Conservation (phyloP, 306 rosid species). For the Dalbergia oliveri region DNA sequence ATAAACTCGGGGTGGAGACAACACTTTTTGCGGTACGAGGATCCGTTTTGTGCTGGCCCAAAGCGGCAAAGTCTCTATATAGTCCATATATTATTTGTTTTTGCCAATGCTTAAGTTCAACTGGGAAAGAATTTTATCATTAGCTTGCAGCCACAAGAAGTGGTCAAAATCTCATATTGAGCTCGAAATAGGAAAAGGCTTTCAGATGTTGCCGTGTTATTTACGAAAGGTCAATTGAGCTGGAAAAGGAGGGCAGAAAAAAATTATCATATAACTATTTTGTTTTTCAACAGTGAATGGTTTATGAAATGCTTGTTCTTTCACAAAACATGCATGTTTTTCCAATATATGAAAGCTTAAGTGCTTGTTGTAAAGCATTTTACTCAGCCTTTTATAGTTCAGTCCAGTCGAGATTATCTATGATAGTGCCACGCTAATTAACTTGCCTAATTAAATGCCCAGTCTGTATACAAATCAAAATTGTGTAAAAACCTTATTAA, state of each 20-base stretch:
- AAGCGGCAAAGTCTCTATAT: neutral
- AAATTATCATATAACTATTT: neutral
- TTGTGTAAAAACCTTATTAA: too few species aligned
- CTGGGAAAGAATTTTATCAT: neutral
- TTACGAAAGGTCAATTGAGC: neutral
- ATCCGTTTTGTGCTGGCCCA: conserved; percentile 18
- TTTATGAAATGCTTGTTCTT: neutral
- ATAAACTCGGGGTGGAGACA: neutral
- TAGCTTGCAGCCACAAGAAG: neutral
- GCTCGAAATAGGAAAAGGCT: neutral
- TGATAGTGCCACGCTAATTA: too few species aligned
- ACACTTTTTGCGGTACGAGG: conserved; percentile 49
- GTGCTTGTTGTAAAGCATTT: too few species aligned
- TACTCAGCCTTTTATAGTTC: too few species aligned
- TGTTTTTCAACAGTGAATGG: too few species aligned
- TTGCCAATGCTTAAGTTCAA: neutral
- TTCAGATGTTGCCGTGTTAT: conserved; percentile 22
- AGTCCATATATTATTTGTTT: neutral
- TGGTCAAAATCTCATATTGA: neutral
- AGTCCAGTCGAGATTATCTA: too few species aligned
- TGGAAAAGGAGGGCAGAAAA: neutral
- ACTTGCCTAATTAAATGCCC: too few species aligned
- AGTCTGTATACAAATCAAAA: too few species aligned
- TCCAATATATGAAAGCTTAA: too few species aligned
- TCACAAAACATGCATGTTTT: neutral